These are phyloP conservation scores for Phytopythium montanum DNA, from an alignment of 352 stramenopile genomes.

Conservation along the genomic window DNA sequence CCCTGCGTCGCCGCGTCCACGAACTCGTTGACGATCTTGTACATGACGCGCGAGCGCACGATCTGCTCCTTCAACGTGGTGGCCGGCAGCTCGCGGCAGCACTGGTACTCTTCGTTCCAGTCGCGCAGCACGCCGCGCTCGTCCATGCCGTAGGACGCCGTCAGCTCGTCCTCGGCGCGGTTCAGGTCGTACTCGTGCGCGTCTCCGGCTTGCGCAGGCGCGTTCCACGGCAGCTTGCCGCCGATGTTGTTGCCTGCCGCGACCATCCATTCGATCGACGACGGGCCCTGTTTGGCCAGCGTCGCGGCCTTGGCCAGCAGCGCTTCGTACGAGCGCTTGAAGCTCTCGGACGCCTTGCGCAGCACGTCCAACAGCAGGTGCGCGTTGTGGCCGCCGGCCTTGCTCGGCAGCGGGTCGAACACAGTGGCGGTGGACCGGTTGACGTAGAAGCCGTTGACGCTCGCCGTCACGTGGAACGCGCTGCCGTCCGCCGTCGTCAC, in stretches of 20 bases:
- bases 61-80: slow-evolving; percentile 86
- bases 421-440: slow-evolving; percentile 77
- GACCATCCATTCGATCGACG: slow-evolving; percentile 87
- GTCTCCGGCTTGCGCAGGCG: slow-evolving; percentile 25
- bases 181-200: slow-evolving; percentile 77
- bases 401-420: slow-evolving; percentile 82
- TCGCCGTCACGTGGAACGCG: slow-evolving; percentile 85
- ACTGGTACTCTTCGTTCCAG: slow-evolving; percentile 98
- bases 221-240: slow-evolving; percentile 82
- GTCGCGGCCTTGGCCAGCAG: slow-evolving; percentile 78
- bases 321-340: slow-evolving; percentile 63
- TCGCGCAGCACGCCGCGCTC: slow-evolving; percentile 90
- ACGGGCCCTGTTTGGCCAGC: slow-evolving; percentile 68
- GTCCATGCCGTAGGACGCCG: slow-evolving; percentile 89
- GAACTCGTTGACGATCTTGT: slow-evolving; percentile 96
- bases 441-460: slow-evolving; percentile 93
- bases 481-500: slow-evolving; percentile 69
- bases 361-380: slow-evolving; percentile 87
- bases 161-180: slow-evolving; percentile 90
- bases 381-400: slow-evolving; percentile 27
- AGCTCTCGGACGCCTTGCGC: slow-evolving; percentile 56
- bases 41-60: slow-evolving; percentile 91
- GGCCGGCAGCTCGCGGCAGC: slow-evolving; percentile 78
- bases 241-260: slow-evolving; percentile 69
- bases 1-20: slow-evolving; percentile 88